These are phyloP conservation scores for Thymus quinquecostatus DNA, from an alignment of 257 asterid genomes.

Conservation along the genomic window DNA sequence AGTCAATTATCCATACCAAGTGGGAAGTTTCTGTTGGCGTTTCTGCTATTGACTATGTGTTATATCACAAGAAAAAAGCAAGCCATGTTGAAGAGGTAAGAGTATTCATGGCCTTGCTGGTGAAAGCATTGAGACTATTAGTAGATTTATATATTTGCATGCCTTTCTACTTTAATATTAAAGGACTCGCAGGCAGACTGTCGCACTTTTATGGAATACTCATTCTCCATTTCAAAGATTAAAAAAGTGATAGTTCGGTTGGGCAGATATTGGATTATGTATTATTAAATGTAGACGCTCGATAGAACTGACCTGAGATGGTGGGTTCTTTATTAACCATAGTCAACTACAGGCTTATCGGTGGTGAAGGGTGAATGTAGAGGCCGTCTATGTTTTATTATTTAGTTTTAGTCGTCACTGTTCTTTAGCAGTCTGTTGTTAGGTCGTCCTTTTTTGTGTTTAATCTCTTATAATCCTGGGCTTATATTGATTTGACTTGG, in stretches of 20 bases:
- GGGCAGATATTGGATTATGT: background rate
- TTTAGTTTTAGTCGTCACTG: background rate
- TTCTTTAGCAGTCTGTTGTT: background rate
- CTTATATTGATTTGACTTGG: background rate
- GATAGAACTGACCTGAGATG: slow-evolving; percentile 1
- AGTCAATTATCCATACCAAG: slow-evolving; percentile 53
- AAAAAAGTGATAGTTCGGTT: background rate
- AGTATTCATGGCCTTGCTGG: slow-evolving; percentile 22
- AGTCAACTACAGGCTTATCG: background rate
- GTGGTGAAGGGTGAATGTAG: background rate
- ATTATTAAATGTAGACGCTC: background rate
- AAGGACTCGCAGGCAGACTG: slow-evolving; percentile 4
- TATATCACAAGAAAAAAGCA: slow-evolving; percentile 62
- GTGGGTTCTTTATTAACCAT: background rate
- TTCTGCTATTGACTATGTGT: slow-evolving; percentile 50
- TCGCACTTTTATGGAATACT: slow-evolving; percentile 5
- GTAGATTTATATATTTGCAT: slow-evolving; percentile 4
- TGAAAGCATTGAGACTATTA: background rate
- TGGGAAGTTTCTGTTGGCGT: slow-evolving; percentile 62
- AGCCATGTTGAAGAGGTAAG: slow-evolving; percentile 66
- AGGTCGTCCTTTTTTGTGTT: background rate
- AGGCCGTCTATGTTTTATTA: background rate
- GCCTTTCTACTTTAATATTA: background rate
- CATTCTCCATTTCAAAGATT: background rate
- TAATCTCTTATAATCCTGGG: background rate